A percentile compares a stretch with the other conserved stretches of the same genome.
Evolutionary conservation across 163 green algal species (phyloP).

Genomic region (Coccomyxa subellipsoidea): DNA sequence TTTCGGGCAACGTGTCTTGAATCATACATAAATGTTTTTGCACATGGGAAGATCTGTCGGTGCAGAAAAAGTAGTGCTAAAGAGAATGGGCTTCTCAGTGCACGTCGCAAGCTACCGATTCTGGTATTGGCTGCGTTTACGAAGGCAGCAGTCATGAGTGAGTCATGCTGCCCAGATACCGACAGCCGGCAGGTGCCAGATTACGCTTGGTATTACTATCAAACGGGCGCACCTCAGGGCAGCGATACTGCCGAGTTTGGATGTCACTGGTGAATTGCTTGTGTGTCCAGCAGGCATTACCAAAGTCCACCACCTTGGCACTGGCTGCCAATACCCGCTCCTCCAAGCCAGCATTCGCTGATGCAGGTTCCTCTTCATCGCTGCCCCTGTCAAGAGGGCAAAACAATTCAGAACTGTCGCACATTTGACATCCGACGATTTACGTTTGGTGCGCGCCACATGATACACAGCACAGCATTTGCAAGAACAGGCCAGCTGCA

Average conservation of each 20-base stretch:
- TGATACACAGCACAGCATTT: too few relatives aligned
- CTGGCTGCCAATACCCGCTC: conserved; percentile 42
- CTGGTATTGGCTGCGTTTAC: conserved; percentile 47
- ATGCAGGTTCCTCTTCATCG: neutral
- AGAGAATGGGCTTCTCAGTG: neutral
- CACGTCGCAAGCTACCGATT: conserved; percentile 48
- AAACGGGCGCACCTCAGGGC: conserved; percentile 59
- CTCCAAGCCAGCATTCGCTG: neutral
- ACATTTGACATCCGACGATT: too few relatives aligned
- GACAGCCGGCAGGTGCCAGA: neutral
- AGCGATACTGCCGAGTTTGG: conserved; percentile 96
- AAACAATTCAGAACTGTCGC: too few relatives aligned
- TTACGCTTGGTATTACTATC: neutral
- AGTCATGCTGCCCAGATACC: conserved; percentile 51
- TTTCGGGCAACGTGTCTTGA: neutral
- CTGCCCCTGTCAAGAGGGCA: neutral
- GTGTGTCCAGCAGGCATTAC: conserved; percentile 98
- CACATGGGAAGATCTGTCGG: neutral
- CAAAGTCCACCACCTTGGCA: conserved; percentile 97
- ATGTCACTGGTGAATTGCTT: conserved; percentile 97
- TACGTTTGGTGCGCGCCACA: too few relatives aligned
- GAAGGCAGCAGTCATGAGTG: conserved; percentile 37
- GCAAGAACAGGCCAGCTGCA: too few relatives aligned
- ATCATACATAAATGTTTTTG: neutral
- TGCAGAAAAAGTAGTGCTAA: conserved; percentile 18